phyloP scores from a whole-genome alignment of 257 asterid genomes.

The Solanum appendiculatum region DNA sequence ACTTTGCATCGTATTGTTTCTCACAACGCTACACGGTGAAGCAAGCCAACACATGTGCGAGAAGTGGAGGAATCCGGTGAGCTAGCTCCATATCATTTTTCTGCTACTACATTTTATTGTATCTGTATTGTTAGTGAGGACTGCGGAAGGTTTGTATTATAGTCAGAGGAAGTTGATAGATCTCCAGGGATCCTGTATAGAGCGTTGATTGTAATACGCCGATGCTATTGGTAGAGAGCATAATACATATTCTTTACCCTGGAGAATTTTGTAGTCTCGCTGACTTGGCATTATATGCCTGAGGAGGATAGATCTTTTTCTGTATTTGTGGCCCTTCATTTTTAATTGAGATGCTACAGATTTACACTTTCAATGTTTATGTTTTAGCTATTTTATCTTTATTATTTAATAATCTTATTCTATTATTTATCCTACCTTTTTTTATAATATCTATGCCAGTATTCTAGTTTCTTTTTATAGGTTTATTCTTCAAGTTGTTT shows the following conservation, averaged over 20 bases:
- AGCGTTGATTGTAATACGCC: not conserved
- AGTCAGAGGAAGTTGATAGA: conserved; percentile 3
- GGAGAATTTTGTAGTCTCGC: not conserved
- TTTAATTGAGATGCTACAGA: not conserved
- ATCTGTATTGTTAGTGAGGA: not conserved
- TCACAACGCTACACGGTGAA: not conserved
- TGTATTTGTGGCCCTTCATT: not conserved
- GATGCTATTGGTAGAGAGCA: not conserved
- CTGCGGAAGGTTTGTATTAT: conserved; percentile 11
- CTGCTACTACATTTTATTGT: not conserved
- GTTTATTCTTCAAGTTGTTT: not conserved
- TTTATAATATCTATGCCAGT: not conserved
- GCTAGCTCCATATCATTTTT: not conserved
- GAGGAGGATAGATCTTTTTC: not conserved
- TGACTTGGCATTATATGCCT: not conserved
- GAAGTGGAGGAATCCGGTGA: not conserved
- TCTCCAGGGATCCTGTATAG: conserved; percentile 45
- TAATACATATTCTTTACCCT: not conserved
- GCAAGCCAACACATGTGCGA: not conserved
- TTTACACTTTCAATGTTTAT: not conserved
- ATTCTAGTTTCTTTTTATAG: too few relatives aligned
- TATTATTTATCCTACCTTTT: not conserved
- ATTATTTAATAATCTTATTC: too few relatives aligned
- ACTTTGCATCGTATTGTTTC: not conserved
- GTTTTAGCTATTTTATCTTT: not conserved